Conservation (phyloP, 371 early-diverging fungal genomes). For the Nematocida parisii region DNA sequence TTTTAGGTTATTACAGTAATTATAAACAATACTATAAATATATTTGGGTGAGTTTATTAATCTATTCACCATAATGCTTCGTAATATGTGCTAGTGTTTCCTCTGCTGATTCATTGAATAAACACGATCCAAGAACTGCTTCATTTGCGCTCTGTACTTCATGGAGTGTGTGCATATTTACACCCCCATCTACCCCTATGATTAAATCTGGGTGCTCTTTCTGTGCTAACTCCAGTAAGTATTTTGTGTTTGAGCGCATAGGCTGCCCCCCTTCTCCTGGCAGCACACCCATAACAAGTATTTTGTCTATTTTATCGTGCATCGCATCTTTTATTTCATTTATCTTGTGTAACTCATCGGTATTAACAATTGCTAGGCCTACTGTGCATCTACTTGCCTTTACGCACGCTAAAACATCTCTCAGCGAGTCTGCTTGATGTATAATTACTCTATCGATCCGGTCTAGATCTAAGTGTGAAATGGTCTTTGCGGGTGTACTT, state of each 20-base stretch:
- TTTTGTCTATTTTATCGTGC: constrained; percentile 74
- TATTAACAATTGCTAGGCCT: constrained; percentile 86
- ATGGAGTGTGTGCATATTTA: constrained; percentile 79
- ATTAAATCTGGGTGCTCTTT: constrained; percentile 67
- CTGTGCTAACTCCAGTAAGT: constrained; percentile 35
- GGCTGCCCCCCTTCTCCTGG: constrained; percentile 69
- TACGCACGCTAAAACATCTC: constrained; percentile 15
- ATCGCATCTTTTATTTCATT: constrained; percentile 53
- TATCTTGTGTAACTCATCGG: constrained; percentile 73
- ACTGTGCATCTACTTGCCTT: constrained; percentile 70
- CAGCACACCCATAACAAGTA: constrained; percentile 88
- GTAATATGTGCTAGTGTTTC: background rate
- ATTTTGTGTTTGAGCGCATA: constrained; percentile 41
- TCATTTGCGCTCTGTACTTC: constrained; percentile 83
- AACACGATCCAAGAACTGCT: constrained; percentile 90
- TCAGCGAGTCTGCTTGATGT: constrained; percentile 16
- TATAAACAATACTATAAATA: too few species aligned
- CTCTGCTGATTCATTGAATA: constrained; percentile 72
- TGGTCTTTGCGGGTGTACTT: constrained; percentile 54
- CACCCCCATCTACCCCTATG: constrained; percentile 94
- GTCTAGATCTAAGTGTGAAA: constrained; percentile 52
- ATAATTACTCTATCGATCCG: constrained; percentile 54
- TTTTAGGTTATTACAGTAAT: too few species aligned
- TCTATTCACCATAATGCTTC: background rate
- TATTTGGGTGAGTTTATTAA: too few species aligned